These are phyloP conservation scores for Huntiella bhutanensis DNA, from an alignment of 2,329 filamentous ascomycete genomes.

Conservation along the genomic window DNA sequence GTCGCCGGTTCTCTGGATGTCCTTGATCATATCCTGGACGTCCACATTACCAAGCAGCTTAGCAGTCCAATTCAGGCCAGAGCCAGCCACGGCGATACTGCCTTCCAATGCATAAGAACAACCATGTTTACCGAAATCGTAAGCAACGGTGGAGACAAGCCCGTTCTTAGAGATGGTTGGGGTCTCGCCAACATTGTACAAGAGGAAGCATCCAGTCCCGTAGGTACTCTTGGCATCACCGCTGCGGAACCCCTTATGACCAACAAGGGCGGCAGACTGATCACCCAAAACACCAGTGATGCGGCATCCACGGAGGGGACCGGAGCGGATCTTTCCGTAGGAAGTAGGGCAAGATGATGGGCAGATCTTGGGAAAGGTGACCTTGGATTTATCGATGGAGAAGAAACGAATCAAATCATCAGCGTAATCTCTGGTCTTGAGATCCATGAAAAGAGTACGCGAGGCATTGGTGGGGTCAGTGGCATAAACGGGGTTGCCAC, in stretches of 20 bases:
- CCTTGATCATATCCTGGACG: constrained; percentile 29
- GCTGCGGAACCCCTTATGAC: constrained; percentile 65
- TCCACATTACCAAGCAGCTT: constrained; percentile 39
- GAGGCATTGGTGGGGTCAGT: constrained; percentile 80
- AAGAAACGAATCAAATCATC: constrained; percentile 63
- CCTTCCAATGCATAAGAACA: constrained; percentile 66
- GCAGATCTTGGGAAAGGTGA: constrained; percentile 65
- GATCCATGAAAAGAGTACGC: constrained; percentile 87
- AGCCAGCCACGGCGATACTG: constrained; percentile 64
- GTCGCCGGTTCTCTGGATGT: constrained; percentile 35
- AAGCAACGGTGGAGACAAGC: constrained; percentile 70
- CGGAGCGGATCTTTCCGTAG: constrained; percentile 49
- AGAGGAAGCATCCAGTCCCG: constrained; percentile 72
- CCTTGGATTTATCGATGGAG: constrained; percentile 45
- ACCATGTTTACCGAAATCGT: constrained; percentile 47
- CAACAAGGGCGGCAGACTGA: constrained; percentile 70
- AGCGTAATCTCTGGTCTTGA: constrained; percentile 64
- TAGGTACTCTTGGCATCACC: constrained; percentile 84
- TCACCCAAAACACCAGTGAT: constrained; percentile 79
- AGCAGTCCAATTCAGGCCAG: constrained; percentile 56
- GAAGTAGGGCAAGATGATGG: constrained; percentile 56
- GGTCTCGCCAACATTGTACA: constrained; percentile 73
- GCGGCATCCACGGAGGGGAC: constrained; percentile 46
- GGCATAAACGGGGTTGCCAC: constrained; percentile 44
- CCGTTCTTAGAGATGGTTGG: constrained; percentile 74